Conservation (phyloP, 1,284 basidiomycete species). For the Trametes versicolor region DNA sequence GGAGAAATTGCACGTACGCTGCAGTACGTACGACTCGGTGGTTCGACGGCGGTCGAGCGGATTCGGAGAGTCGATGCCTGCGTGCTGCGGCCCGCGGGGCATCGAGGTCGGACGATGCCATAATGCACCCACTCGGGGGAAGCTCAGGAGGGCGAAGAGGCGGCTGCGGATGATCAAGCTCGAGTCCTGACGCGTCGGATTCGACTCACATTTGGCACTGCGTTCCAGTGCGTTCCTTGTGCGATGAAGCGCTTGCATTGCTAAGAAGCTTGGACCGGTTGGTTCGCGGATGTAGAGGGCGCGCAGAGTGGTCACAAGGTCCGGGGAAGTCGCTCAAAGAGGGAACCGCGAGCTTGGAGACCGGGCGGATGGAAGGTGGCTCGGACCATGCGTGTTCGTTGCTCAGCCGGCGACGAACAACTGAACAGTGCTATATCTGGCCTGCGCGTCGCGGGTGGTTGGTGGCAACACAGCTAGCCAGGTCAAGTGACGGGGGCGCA, state of each 20-base stretch:
- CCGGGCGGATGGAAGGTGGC: conserved; percentile 6
- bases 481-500: conserved; percentile 32
- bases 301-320: conserved; percentile 15
- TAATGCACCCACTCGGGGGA: no score
- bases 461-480: conserved; percentile 2
- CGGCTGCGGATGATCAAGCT: background rate
- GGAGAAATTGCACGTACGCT: conserved; percentile 12
- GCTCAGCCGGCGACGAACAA: conserved; percentile 3
- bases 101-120: background rate
- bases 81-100: conserved; percentile 5
- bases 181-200: conserved; percentile 8
- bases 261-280: conserved; percentile 8
- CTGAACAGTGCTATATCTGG: background rate
- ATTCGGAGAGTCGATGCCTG: conserved; percentile 3
- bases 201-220: conserved; percentile 8
- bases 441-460: conserved; percentile 2
- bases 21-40: conserved; percentile 2
- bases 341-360: conserved; percentile 18
- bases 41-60: conserved; percentile 11
- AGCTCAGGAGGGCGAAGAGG: background rate
- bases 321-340: conserved; percentile 6
- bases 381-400: conserved; percentile 16
- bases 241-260: conserved; percentile 7
- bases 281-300: conserved; percentile 15
- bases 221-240: background rate